Conservation (phyloP, 768 basidiomycete species). For the Mrakia gelida region DNA sequence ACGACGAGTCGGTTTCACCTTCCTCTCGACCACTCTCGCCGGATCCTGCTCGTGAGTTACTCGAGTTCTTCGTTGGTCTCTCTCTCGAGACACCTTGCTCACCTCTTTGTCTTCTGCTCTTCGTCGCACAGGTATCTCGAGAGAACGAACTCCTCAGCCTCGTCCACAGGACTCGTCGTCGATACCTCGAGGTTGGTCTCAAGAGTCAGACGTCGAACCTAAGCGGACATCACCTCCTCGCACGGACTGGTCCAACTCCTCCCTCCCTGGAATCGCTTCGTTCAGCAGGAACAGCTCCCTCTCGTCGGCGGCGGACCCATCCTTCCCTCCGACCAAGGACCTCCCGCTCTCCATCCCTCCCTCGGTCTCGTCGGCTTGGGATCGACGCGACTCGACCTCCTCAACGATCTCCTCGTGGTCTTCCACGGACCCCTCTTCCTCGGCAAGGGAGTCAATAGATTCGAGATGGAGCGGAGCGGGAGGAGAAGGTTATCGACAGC, state of each 20-base stretch:
- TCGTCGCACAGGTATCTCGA: background rate
- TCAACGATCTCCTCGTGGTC: constrained; percentile 17
- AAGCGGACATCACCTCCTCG: background rate
- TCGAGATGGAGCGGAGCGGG: background rate
- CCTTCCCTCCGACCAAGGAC: background rate
- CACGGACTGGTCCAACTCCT: background rate
- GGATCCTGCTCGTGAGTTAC: constrained; percentile 11
- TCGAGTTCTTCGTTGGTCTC: background rate
- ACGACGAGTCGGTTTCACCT: background rate
- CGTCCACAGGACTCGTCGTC: background rate
- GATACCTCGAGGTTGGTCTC: constrained; percentile 2
- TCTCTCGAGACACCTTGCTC: background rate
- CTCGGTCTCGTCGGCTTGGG: background rate
- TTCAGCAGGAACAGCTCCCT: background rate
- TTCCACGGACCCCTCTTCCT: constrained; percentile 12
- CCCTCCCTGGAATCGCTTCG: background rate
- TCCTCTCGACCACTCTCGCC: constrained; percentile 22
- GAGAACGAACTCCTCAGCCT: constrained; percentile 1
- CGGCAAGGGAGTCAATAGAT: constrained; percentile 16
- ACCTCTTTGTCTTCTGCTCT: background rate
- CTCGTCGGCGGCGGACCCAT: background rate
- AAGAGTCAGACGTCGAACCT: background rate
- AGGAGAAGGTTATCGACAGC: background rate
- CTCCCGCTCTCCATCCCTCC: constrained; percentile 1
- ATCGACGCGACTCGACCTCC: constrained; percentile 17